Evolutionary conservation across 2,329 filamentous ascomycete genomes (phyloP).

Genomic region (Colletotrichum endophyticum): DNA sequence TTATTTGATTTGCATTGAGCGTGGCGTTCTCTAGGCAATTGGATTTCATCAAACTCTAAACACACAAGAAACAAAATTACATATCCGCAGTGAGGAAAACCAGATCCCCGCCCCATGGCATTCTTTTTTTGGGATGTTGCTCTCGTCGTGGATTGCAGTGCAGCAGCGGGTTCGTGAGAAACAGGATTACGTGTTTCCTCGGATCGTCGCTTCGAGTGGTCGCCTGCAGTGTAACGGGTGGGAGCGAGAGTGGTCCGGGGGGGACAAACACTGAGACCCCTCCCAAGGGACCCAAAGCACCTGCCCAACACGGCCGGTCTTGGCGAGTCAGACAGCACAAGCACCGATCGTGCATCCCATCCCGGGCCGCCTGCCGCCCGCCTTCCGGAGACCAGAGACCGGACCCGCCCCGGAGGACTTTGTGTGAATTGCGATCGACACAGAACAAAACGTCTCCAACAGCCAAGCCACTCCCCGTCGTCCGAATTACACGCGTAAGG

Average conservation of each 20-base stretch:
- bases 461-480: background rate
- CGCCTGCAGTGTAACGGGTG: background rate
- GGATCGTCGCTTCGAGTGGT: background rate
- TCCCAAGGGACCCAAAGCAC: background rate
- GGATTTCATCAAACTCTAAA: slow-evolving; percentile 2
- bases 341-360: background rate
- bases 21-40: slow-evolving; percentile 19
- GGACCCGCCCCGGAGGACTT: background rate
- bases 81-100: background rate
- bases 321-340: background rate
- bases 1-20: slow-evolving; percentile 17
- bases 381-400: background rate
- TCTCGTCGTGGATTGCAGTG: background rate
- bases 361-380: background rate
- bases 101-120: background rate
- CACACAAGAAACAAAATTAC: background rate
- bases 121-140: background rate
- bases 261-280: background rate
- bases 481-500: background rate
- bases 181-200: background rate
- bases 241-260: background rate
- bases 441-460: background rate
- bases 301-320: background rate
- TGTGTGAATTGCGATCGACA: background rate
- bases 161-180: background rate